These are phyloP conservation scores for Fusarium irregulare DNA, from an alignment of 2,329 filamentous ascomycete genomes.

Conservation along the genomic window DNA sequence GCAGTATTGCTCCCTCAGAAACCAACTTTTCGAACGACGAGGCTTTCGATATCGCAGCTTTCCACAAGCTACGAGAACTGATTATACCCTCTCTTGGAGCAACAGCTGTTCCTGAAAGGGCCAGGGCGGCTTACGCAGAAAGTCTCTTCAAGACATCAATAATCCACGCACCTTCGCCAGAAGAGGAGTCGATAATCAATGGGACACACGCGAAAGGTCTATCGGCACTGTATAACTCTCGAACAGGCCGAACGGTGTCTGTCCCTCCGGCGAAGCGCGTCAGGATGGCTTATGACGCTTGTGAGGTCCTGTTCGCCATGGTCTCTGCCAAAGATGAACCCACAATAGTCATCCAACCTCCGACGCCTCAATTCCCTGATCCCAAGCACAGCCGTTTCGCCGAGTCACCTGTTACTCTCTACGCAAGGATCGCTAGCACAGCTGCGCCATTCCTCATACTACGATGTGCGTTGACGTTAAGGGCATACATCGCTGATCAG, in stretches of 20 bases:
- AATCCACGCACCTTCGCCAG: slow-evolving; percentile 72
- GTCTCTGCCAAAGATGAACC: slow-evolving; percentile 60
- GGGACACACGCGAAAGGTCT: slow-evolving; percentile 64
- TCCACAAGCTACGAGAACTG: slow-evolving; percentile 74
- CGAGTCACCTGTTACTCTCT: slow-evolving; percentile 49
- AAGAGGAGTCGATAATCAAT: slow-evolving; percentile 66
- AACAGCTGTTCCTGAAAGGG: slow-evolving; percentile 70
- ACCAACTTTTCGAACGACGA: slow-evolving; percentile 75
- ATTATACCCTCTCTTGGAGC: slow-evolving; percentile 80
- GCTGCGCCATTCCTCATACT: slow-evolving; percentile 85
- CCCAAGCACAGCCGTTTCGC: slow-evolving; percentile 38
- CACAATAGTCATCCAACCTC: slow-evolving; percentile 54
- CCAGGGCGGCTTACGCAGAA: slow-evolving; percentile 76
- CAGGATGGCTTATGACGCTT: slow-evolving; percentile 81
- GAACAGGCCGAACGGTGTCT: slow-evolving; percentile 78
- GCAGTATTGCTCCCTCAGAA: slow-evolving; percentile 57
- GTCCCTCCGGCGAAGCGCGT: slow-evolving; percentile 72
- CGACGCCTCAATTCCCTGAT: slow-evolving; percentile 57
- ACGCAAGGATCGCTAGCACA: slow-evolving; percentile 75
- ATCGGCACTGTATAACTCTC: slow-evolving; percentile 67
- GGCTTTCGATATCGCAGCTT: slow-evolving; percentile 81
- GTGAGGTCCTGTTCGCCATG: slow-evolving; percentile 81
- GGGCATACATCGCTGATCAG: slow-evolving; percentile 89
- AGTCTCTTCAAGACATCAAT: slow-evolving; percentile 86
- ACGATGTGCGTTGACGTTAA: slow-evolving; percentile 82